Evolutionary conservation across 1,284 basidiomycete genomes (phyloP).

Genomic region (Melanopsichium pennsylvanicum): DNA sequence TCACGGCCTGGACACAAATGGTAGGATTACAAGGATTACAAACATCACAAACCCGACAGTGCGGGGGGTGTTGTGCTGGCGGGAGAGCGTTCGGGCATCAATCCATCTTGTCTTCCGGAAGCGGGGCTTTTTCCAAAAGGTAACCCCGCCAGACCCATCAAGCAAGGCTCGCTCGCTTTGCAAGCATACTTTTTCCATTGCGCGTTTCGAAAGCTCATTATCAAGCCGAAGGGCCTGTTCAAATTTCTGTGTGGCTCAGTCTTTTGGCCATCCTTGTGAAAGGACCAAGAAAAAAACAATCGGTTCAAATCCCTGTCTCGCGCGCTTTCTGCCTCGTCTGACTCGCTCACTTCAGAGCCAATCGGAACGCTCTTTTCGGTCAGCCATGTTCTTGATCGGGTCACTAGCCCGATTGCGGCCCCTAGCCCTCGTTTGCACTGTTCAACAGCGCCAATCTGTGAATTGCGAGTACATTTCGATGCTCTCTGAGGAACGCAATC

Average conservation of each 20-base stretch:
- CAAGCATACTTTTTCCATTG: background rate
- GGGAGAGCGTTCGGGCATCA: background rate
- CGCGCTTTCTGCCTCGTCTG: slow-evolving; percentile 5
- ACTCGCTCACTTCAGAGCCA: slow-evolving; percentile 14
- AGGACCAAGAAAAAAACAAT: background rate
- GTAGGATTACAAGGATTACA: too few relatives aligned
- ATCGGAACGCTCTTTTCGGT: slow-evolving; percentile 20
- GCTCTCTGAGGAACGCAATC: too few relatives aligned
- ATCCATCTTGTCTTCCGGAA: slow-evolving; percentile 16
- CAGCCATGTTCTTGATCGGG: slow-evolving; percentile 4
- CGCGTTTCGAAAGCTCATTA: background rate
- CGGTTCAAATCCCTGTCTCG: slow-evolving; percentile 2
- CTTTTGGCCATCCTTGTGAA: background rate
- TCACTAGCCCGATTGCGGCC: background rate
- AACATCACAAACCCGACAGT: too few relatives aligned
- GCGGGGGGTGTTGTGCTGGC: background rate
- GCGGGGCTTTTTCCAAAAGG: slow-evolving; percentile 19
- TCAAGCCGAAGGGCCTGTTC: background rate
- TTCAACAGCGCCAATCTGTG: slow-evolving; percentile 1
- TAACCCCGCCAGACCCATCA: slow-evolving; percentile 12
- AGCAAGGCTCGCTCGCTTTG: too few relatives aligned
- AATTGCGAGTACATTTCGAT: too few relatives aligned
- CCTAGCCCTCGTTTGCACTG: background rate
- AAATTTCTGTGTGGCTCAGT: background rate
- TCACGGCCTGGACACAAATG: too few relatives aligned